Percentiles rank a stretch among this genome's conserved stretches.
Conservation (phyloP, 441 rosid species). For the Isatis lusitanica region DNA sequence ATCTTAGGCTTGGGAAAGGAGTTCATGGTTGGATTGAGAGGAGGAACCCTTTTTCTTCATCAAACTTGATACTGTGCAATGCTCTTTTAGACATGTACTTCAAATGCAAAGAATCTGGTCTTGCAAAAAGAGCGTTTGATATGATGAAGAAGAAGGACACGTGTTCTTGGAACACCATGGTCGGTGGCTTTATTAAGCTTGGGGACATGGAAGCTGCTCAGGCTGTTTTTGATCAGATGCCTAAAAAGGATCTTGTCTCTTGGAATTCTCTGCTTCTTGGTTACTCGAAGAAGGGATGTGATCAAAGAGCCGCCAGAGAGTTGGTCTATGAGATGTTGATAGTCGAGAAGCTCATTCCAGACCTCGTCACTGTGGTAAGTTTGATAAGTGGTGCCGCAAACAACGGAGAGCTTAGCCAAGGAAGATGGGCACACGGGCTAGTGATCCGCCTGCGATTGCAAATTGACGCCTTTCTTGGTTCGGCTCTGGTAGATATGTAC, state of each 20-base stretch:
- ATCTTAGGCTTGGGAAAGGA: constrained; percentile 43
- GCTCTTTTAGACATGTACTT: constrained; percentile 59
- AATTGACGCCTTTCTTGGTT: constrained; percentile 47
- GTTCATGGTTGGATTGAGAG: constrained; percentile 59
- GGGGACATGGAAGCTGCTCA: constrained; percentile 46
- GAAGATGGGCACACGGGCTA: constrained; percentile 52
- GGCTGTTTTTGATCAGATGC: constrained; percentile 44
- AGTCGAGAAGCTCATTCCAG: constrained; percentile 41
- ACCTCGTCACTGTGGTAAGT: constrained; percentile 42
- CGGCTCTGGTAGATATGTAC: constrained; percentile 61
- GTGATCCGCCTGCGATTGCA: constrained; percentile 35
- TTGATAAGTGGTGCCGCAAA: constrained; percentile 45
- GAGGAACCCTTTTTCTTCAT: constrained; percentile 36
- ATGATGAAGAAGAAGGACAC: constrained; percentile 41
- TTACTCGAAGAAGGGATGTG: constrained; percentile 40
- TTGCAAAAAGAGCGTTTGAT: constrained; percentile 43
- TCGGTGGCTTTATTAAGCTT: constrained; percentile 50
- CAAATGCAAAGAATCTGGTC: constrained; percentile 40
- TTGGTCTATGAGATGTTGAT: constrained; percentile 37
- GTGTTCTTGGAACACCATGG: constrained; percentile 55
- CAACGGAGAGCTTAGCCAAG: constrained; percentile 40
- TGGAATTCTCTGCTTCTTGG: constrained; percentile 56
- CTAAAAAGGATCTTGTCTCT: constrained; percentile 45
- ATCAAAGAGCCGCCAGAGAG: constrained; percentile 31
- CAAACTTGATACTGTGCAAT: constrained; percentile 49